Evolutionary conservation across 1,139 yeast genomes (phyloP), one percentile per base, ranked within the genome.

Genomic region (Scheffersomyces illinoinensis): DNA sequence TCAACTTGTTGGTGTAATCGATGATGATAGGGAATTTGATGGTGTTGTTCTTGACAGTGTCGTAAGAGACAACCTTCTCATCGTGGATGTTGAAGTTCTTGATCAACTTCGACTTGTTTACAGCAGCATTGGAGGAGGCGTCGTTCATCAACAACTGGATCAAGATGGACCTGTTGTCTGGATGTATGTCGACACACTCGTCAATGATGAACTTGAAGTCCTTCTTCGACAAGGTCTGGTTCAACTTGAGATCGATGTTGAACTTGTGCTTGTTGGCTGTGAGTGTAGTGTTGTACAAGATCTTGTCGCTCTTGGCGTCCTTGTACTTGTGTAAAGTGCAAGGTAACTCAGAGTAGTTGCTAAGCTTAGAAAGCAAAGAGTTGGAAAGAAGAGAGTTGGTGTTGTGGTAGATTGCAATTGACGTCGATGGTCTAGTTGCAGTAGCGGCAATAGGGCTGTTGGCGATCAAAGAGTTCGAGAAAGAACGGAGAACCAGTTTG

Each of bases 1-100:
- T 74, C 67, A 81, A 70, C 57, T 76, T 71, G 67, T 85, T 80
- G 57, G 80, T 81, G 81, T 86, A 84, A 72, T 87, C 91, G 56
- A 86, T 85, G 49, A 85, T 77, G 60, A 87, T 75, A 0, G 88
- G 90, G 5, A 83, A 63, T 58, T 57, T 60, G 55, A 54, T 59
- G 54, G 47, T 33, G 51, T 48, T 48, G 51, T 48, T 21, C 51
- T 48, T 48, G 26, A 48, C 52, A 14, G 43, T 21, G 47, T 52
- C 47, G 47, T 26, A 33, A 18, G 46, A 26, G n/a, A 52, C 54
- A 33, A 33, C 43, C 14, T 26, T 20, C 47, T 33, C 47, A 12
- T 21, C 24, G 54, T 39, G 48, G 18, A 26, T 26, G 47, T 52
- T 39, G 48, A 26, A 26, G 47, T 20, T 20, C 48, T 52, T 52